These are phyloP conservation scores for Aureobasidium sp. DNA, from an alignment of 2,329 filamentous ascomycete genomes.

Conservation along the genomic window DNA sequence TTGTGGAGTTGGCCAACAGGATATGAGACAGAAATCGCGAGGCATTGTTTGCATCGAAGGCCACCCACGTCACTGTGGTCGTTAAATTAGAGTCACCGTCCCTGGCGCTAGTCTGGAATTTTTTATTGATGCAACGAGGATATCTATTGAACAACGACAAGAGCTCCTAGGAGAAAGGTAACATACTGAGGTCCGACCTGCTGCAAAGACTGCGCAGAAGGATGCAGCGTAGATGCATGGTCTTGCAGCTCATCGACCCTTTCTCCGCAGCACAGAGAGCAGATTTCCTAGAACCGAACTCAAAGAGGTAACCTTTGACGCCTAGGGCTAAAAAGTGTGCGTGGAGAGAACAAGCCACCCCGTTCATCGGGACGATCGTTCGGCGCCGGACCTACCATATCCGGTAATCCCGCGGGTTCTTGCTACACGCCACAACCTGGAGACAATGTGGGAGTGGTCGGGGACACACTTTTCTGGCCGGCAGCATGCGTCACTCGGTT, in stretches of 20 bases:
- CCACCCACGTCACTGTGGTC: slow-evolving; percentile 4
- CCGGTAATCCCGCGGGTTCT: background rate
- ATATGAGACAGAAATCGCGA: slow-evolving; percentile 2
- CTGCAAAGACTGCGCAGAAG: background rate
- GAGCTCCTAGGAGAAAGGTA: background rate
- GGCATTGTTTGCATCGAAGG: background rate
- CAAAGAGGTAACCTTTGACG: background rate
- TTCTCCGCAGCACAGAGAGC: background rate
- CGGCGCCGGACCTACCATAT: background rate
- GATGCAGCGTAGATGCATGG: background rate
- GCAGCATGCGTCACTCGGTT: background rate
- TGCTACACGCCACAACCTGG: background rate
- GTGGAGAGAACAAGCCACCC: slow-evolving; percentile 9
- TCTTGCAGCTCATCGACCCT: background rate
- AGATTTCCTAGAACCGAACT: background rate
- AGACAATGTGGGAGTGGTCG: slow-evolving; percentile 6
- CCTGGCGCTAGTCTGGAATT: background rate
- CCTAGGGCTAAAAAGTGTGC: background rate
- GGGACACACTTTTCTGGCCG: background rate
- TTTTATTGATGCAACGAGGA: background rate
- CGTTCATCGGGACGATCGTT: background rate
- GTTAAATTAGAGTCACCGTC: background rate
- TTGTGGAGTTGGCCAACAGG: background rate
- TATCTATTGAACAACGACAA: background rate
- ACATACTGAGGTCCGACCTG: background rate